phyloP scores from a whole-genome alignment of 2,329 filamentous ascomycete genomes.

The Drechslerella coelobrocha region DNA sequence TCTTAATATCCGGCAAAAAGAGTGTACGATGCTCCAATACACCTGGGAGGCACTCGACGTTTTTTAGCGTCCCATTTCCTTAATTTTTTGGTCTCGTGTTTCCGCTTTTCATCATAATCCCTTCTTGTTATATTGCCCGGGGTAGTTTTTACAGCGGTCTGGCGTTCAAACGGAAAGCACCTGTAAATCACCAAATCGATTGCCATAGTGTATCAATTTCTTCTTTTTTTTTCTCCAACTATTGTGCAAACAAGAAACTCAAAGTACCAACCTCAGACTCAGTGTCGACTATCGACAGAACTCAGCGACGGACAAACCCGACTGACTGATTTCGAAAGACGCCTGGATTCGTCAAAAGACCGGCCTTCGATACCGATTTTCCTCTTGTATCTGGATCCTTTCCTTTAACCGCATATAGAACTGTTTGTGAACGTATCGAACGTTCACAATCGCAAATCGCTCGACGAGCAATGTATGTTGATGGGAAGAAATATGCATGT shows the following conservation, averaged over 20 bases:
- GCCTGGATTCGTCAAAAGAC: constrained; percentile 41
- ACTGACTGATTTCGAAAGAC: constrained; percentile 43
- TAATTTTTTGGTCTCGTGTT: constrained; percentile 52
- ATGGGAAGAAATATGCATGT: constrained; percentile 98
- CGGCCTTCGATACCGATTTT: constrained; percentile 51
- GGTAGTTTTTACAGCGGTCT: constrained; percentile 50
- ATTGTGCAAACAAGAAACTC: constrained; percentile 8
- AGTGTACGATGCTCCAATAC: constrained; percentile 51
- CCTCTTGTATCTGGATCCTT: constrained; percentile 54
- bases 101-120: constrained; percentile 52
- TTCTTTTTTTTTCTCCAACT: constrained; percentile 26
- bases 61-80: constrained; percentile 53
- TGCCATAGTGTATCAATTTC: constrained; percentile 19
- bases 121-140: constrained; percentile 48
- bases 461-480: constrained; percentile 71
- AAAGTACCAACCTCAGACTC: constrained; percentile 50
- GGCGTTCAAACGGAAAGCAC: constrained; percentile 51
- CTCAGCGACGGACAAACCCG: constrained; percentile 41
- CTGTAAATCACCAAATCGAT: constrained; percentile 49
- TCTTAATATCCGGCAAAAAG: constrained; percentile 53
- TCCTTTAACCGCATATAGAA: constrained; percentile 50
- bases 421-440: constrained; percentile 47
- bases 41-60: constrained; percentile 51
- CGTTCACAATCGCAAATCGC: constrained; percentile 54
- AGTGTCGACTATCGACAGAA: constrained; percentile 50